Evolutionary conservation across 1,284 basidiomycete genomes (phyloP).

Genomic region (Pseudozyma thailandica): DNA sequence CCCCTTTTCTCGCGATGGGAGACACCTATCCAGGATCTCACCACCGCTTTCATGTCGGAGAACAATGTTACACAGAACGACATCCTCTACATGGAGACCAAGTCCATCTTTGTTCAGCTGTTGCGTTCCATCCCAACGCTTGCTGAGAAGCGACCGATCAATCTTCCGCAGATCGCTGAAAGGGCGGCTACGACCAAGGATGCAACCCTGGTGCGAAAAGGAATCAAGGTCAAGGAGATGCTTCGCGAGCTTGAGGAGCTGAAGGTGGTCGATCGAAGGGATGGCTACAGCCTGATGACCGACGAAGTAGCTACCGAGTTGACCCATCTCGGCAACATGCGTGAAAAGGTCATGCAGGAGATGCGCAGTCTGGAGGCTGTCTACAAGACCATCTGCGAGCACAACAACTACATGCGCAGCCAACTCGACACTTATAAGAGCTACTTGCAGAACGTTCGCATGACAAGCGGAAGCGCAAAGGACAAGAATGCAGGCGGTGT

Average conservation of each 20-base stretch:
- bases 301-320: conserved; percentile 96
- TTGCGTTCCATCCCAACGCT: conserved; percentile 87
- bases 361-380: conserved; percentile 92
- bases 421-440: conserved; percentile 99
- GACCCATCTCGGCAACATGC: conserved; percentile 91
- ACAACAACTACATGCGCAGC: conserved; percentile 94
- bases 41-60: conserved; percentile 87
- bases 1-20: conserved; percentile 97
- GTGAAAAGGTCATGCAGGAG: conserved; percentile 94
- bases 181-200: conserved; percentile 96
- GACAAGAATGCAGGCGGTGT: conserved; percentile 78
- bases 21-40: conserved; percentile 96
- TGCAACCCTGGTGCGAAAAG: conserved; percentile 89
- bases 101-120: conserved; percentile 98
- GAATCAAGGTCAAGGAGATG: conserved; percentile 99
- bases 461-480: conserved; percentile 73
- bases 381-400: conserved; percentile 98
- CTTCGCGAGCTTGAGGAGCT: conserved; percentile 92
- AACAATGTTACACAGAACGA: conserved; percentile 97
- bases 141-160: conserved; percentile 85
- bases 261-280: conserved; percentile 82
- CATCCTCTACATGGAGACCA: conserved; percentile 99
- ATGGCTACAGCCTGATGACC: conserved; percentile 92
- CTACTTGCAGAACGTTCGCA: conserved; percentile 94
- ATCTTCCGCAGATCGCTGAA: conserved; percentile 89